Conservation (phyloP, 2,329 filamentous ascomycete genomes). For the Scedosporium apiospermum region DNA sequence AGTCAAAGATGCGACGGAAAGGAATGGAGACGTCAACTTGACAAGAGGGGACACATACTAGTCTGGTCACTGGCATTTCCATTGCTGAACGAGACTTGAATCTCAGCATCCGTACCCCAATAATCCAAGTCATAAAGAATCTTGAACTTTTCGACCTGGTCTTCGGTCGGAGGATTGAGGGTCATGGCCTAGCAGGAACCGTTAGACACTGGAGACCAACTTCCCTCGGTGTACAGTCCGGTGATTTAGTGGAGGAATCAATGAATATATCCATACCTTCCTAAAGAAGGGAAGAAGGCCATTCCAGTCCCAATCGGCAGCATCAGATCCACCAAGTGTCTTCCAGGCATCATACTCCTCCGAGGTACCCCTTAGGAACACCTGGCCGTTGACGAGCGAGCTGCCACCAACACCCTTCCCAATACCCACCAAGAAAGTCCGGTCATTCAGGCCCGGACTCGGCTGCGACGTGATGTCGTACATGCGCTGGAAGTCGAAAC, state of each 20-base stretch:
- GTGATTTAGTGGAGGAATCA: no score
- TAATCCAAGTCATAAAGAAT: slow-evolving; percentile 13
- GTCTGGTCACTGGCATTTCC: slow-evolving; percentile 7
- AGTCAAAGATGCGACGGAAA: not conserved
- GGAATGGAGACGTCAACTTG: not conserved
- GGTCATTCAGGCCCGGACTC: slow-evolving; percentile 17
- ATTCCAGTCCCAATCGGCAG: slow-evolving; percentile 17
- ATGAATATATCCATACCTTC: slow-evolving; percentile 11
- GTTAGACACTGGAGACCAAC: no score
- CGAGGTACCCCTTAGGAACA: slow-evolving; percentile 16
- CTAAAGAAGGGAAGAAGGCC: slow-evolving; percentile 19
- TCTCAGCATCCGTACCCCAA: slow-evolving; percentile 12
- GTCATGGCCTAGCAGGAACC: slow-evolving; percentile 10
- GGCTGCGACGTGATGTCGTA: slow-evolving; percentile 20
- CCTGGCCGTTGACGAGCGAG: slow-evolving; percentile 18
- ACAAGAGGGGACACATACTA: not conserved
- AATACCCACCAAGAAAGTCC: slow-evolving; percentile 16
- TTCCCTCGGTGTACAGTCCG: no score
- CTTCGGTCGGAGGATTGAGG: slow-evolving; percentile 11
- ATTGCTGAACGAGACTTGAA: slow-evolving; percentile 8
- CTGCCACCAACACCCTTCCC: slow-evolving; percentile 19
- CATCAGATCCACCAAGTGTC: not conserved
- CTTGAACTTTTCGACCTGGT: slow-evolving; percentile 11
- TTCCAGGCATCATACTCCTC: slow-evolving; percentile 19
- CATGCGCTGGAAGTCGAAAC: slow-evolving; percentile 11